Percentiles rank a stretch among this genome's conserved stretches.
Conservation (phyloP, 2,329 filamentous ascomycete genomes). For the Alternaria longipes region DNA sequence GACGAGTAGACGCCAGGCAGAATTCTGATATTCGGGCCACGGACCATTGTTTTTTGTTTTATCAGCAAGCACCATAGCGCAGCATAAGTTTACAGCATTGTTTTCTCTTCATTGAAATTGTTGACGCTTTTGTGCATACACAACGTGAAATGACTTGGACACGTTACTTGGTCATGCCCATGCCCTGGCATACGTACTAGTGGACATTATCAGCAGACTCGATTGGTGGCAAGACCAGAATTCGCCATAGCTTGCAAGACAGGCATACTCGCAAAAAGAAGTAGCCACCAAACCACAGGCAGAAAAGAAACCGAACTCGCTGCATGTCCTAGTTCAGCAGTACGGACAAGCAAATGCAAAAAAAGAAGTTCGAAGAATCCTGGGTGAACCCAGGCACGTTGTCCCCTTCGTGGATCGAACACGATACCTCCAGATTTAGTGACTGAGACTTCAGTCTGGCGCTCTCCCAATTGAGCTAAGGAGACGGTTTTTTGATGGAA, state of each 20-base stretch:
- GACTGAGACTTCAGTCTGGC: constrained; percentile 45
- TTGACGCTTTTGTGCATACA: neutral
- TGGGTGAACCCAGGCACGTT: constrained; percentile 24
- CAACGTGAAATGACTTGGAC: neutral
- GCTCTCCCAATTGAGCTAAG: constrained; percentile 46
- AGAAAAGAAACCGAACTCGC: neutral
- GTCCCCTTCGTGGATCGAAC: constrained; percentile 45
- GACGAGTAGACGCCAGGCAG: neutral
- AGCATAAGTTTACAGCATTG: neutral
- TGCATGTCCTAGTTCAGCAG: too few species aligned
- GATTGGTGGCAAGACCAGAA: neutral
- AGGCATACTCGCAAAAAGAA: neutral
- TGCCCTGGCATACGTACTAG: neutral
- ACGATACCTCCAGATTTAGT: constrained; percentile 44
- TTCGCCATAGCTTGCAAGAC: neutral
- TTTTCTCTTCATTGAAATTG: neutral
- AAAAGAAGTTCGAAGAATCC: constrained; percentile 26
- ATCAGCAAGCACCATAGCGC: neutral
- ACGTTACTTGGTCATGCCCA: neutral
- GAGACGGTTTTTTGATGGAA: constrained; percentile 24
- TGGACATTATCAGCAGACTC: neutral
- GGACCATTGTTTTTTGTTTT: neutral
- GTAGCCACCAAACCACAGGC: too few species aligned
- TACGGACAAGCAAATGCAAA: neutral
- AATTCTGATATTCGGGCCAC: neutral